These are phyloP conservation scores for Thamnidium elegans DNA, from an alignment of 192 early-diverging fungal species.

Conservation along the genomic window DNA sequence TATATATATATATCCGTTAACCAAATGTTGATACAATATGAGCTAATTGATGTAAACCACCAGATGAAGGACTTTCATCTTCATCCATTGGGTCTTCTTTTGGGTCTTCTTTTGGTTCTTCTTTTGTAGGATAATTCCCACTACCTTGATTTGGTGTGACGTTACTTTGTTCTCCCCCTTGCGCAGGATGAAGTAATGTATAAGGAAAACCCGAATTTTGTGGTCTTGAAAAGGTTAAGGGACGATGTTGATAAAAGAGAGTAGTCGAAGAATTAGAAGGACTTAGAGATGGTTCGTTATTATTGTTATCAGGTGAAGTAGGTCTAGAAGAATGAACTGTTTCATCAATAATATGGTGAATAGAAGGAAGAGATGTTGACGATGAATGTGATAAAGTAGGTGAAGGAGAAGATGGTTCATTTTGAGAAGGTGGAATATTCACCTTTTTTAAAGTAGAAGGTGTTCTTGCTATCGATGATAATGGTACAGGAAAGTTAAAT, in stretches of 20 bases:
- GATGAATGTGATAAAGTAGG: conserved; percentile 1
- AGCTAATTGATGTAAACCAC: conserved; percentile 22
- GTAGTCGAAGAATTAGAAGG: not conserved
- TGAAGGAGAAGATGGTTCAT: conserved; percentile 9
- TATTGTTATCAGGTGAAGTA: conserved; percentile 5
- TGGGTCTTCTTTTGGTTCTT: conserved; percentile 1
- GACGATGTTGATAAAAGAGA: conserved; percentile 29
- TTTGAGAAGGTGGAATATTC: conserved; percentile 8
- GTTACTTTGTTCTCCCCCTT: not conserved
- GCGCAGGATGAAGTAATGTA: conserved; percentile 20
- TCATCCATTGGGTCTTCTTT: conserved; percentile 17
- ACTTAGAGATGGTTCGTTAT: not conserved
- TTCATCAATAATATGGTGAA: conserved; percentile 21
- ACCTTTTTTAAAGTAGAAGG: conserved; percentile 6
- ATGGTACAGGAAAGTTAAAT: conserved; percentile 12
- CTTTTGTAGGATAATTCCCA: not conserved
- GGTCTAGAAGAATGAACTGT: not conserved
- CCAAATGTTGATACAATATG: conserved; percentile 37
- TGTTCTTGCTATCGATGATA: conserved; percentile 6
- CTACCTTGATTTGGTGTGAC: not conserved
- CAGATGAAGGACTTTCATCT: conserved; percentile 15
- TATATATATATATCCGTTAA: not conserved
- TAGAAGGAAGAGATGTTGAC: conserved; percentile 15
- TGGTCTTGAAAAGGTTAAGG: conserved; percentile 11
- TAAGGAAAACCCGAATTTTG: not conserved